Evolutionary conservation across 176 grass and related monocot genomes (phyloP), one percentile per base, ranked within the genome.

Genomic region (Triticum timopheevii): DNA sequence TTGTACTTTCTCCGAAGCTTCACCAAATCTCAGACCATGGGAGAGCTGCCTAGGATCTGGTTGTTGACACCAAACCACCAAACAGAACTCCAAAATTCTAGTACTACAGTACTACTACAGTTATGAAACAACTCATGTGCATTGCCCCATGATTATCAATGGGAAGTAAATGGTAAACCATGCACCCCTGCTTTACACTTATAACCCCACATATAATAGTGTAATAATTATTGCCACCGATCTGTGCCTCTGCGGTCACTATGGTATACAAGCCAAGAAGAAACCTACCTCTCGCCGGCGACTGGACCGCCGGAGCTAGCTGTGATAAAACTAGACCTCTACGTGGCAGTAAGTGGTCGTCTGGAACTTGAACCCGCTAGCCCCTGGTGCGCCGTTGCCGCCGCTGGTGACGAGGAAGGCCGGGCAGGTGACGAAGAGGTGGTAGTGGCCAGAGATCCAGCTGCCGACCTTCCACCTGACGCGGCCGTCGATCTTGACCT

Each of bases 51-150:
- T 76, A n/a, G 45, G 83, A 86, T 83, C 80, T 78, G 89, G 65
- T 77, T 61, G 89, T 83, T 91, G 85, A 61, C 81, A 91, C 85
- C 89, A 91, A 87, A 87, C 85, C 27, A 77, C 39, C 77, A 34
- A 68, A 45, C 59, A 84, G 73, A 45, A 68, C 15, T 84, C 89
- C 85, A 80, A 84, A 85, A 69, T 19, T 68, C 77, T 39, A 11
- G 33, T 85, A 44, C 10, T 44, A 56, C 67, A 52, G 15, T 52
- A 52, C 15, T 76, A 30, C 64, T 36, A 13, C 17, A 68, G 42
- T 68, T 52, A 65, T 33, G 28, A 50, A 77, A 52, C n/a, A 24
- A 28, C 17, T 31, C 36, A 22, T 59, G 50, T 50, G 11, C n/a
- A 11, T 17, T 24, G 3, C 66, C 27, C 25, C 30, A 54, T 77